These are phyloP conservation scores for Acaromyces ingoldii DNA, from an alignment of 1,284 basidiomycete genomes.

Conservation along the genomic window DNA sequence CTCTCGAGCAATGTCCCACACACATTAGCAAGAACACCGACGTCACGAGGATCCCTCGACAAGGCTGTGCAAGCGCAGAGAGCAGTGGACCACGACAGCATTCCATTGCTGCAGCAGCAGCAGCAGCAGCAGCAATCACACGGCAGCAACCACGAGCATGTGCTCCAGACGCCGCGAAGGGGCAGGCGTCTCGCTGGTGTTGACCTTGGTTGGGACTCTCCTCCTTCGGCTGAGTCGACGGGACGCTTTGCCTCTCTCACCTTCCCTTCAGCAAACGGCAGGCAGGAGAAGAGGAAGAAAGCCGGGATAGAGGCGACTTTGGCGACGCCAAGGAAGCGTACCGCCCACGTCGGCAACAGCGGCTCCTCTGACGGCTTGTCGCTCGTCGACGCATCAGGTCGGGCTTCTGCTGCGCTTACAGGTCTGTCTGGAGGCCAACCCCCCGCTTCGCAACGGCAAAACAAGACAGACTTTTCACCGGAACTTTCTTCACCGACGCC, in stretches of 20 bases:
- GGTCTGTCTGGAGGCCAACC: constrained; percentile 4
- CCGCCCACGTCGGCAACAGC: not conserved
- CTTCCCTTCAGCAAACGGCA: not conserved
- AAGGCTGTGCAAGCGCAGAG: no score
- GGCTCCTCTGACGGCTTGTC: not conserved
- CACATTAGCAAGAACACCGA: no score
- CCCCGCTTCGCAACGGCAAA: no score
- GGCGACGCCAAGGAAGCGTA: not conserved
- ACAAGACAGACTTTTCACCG: no score
- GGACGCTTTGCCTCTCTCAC: not conserved
- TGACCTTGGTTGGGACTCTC: not conserved
- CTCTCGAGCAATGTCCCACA: no score
- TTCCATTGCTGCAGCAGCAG: no score
- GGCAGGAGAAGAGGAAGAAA: not conserved
- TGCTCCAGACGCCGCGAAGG: not conserved
- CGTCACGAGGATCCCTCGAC: no score
- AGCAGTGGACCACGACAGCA: no score
- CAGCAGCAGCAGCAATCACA: no score
- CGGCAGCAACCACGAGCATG: no score
- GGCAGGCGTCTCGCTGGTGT: not conserved
- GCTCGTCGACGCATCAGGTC: not conserved
- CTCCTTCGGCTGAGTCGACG: no score
- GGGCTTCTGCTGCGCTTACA: constrained; percentile 13
- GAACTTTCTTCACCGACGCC: no score
- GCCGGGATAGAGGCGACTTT: not conserved